Evolutionary conservation across 805 yeast species (phyloP).

Genomic region (Lachancea fermentati): DNA sequence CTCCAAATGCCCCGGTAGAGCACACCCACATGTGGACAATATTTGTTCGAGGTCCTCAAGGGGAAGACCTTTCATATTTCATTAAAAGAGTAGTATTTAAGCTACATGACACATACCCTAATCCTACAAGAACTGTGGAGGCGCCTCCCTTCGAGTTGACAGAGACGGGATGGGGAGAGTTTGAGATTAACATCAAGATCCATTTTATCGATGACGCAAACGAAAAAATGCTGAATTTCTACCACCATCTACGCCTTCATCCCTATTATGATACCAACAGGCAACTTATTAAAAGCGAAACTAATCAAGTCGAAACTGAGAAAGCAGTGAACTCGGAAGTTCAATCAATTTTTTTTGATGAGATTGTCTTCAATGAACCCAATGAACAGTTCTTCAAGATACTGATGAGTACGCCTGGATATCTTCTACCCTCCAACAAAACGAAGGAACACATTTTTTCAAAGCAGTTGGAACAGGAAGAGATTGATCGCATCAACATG

Average conservation of each 20-base stretch:
- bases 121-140: conserved; percentile 80
- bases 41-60: conserved; percentile 73
- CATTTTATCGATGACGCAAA: conserved; percentile 82
- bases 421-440: conserved; percentile 41
- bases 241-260: conserved; percentile 87
- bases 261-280: conserved; percentile 53
- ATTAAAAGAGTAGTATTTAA: conserved; percentile 91
- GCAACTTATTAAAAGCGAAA: conserved; percentile 6
- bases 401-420: conserved; percentile 62
- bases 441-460: conserved; percentile 36
- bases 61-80: conserved; percentile 72
- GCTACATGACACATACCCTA: conserved; percentile 88
- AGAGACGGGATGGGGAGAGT: conserved; percentile 99
- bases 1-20: conserved; percentile 67
- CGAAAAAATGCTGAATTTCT: conserved; percentile 79
- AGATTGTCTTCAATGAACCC: conserved; percentile 91
- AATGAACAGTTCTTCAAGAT: conserved; percentile 81
- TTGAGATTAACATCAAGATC: conserved; percentile 83
- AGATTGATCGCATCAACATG: conserved; percentile 48
- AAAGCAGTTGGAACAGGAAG: conserved; percentile 58
- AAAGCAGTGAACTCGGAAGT: conserved; percentile 36
- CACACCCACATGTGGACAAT: conserved; percentile 97
- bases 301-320: conserved; percentile 18
- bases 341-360: conserved; percentile 70
- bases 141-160: conserved; percentile 90